phyloP scores from a whole-genome alignment of 2,329 filamentous ascomycete genomes.

The Microcyclosporella mali region DNA sequence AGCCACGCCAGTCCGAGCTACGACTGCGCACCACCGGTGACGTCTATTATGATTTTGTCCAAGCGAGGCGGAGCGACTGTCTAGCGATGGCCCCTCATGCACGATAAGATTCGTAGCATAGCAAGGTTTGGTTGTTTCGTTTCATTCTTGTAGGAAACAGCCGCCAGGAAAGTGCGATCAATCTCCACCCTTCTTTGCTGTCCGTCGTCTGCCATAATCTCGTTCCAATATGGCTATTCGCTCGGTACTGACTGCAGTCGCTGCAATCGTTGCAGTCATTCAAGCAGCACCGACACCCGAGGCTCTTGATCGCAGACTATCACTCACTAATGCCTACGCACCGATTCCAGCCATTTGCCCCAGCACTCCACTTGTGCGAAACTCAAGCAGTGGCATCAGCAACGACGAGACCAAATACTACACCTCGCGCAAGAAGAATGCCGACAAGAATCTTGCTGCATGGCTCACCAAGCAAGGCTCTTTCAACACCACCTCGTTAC shows the following conservation, averaged over 20 bases:
- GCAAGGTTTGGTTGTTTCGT: too few species aligned
- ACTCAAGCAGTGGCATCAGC: constrained; percentile 32
- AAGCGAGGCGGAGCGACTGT: too few species aligned
- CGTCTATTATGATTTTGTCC: too few species aligned
- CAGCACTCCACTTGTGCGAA: constrained; percentile 33
- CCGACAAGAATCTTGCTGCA: constrained; percentile 33
- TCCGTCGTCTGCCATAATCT: not conserved
- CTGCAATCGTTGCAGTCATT: not conserved
- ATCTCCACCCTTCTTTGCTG: not conserved
- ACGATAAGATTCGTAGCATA: too few species aligned
- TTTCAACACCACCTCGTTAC: constrained; percentile 34
- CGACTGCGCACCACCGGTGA: too few species aligned
- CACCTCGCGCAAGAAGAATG: constrained; percentile 34
- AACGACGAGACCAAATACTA: constrained; percentile 37
- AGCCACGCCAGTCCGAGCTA: too few species aligned
- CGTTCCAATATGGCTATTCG: constrained; percentile 2
- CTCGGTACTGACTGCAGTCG: constrained; percentile 1
- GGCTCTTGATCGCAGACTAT: constrained; percentile 6
- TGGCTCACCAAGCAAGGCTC: constrained; percentile 37
- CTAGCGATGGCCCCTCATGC: too few species aligned
- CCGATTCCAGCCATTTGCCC: constrained; percentile 37
- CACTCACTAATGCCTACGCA: constrained; percentile 16
- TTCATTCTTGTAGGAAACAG: too few species aligned
- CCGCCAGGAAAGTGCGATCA: too few species aligned
- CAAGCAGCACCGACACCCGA: constrained; percentile 1